Evolutionary conservation across 1,284 basidiomycete species (phyloP).

Genomic region (Ganoderma meredithae): DNA sequence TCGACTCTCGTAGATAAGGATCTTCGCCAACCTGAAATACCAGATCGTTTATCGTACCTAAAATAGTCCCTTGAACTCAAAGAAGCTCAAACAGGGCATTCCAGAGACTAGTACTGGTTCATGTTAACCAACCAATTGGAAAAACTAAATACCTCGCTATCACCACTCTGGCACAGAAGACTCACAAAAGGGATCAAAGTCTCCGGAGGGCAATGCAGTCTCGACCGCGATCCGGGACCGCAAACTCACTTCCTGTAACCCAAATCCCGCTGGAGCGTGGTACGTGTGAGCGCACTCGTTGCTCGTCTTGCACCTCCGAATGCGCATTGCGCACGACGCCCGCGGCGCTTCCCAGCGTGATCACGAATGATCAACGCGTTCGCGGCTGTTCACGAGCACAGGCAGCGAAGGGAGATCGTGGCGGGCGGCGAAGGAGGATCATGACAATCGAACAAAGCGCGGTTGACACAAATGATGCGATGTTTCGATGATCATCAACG

Average conservation of each 20-base stretch:
- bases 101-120: not conserved
- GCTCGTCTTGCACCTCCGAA: not conserved
- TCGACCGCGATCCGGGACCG: not conserved
- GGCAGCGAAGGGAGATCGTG: not conserved
- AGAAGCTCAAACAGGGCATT: not conserved
- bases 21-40: not conserved
- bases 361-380: not conserved
- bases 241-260: not conserved
- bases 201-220: not conserved
- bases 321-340: not conserved
- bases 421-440: too few relatives aligned
- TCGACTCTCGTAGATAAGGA: not conserved
- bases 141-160: not conserved
- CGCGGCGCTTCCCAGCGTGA: not conserved
- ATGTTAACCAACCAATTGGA: not conserved
- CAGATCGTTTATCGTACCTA: not conserved
- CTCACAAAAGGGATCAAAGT: not conserved
- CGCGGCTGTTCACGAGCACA: not conserved
- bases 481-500: slow-evolving; percentile 5
- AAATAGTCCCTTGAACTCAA: not conserved
- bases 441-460: not conserved
- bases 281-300: not conserved
- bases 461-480: slow-evolving; percentile 7
- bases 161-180: not conserved
- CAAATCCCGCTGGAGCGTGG: not conserved